Evolutionary conservation across 2,329 filamentous ascomycete genomes (phyloP), one percentile per base, ranked within the genome.

Genomic region (Phyllosticta citrichinensis): DNA sequence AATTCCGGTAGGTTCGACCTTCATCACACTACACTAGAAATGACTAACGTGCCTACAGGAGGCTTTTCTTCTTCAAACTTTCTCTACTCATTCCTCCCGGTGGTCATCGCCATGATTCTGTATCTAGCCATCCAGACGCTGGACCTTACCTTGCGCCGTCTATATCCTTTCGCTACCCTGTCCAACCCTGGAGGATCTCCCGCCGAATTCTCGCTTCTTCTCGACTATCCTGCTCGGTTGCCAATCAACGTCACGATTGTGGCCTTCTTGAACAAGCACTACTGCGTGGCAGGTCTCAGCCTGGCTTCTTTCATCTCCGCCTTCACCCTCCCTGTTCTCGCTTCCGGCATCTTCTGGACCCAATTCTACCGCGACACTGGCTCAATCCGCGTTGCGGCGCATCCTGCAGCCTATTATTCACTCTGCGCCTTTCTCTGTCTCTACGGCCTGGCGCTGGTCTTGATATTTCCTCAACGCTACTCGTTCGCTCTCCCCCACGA

Each of bases 1-100:
- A 77, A 81, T 3, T 68, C 74, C 0, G 78, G 53, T 55, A 77
- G 17, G 47, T 20, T 22, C 5, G 1, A 1, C 30, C 19, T 22
- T 19, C 14, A 4, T 56, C 14, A 27, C 20, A 12, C 10, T 19
- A 17, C n/a, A n/a, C n/a, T n/a, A n/a, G n/a, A n/a, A n/a, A 14
- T 40, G 22, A 22, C 53, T 11, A 50, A 24, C 30, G n/a, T 22
- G 27, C 22, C 6, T 58, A 47, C 47, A 6, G 66, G 68, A 25
- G 89, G 87, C 19, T 97, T 95, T 73, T 95, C 90, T 1, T 79
- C 89, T 0, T 89, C 91, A 56, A 91, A 96, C 73, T 97, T 97
- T 75, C 76, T 96, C 57, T 97, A 91, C 77, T 85, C 83, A 63
- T 91, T 92, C 73, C 61, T 92, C 22, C 88, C 89, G 0, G 83